Percentiles rank a stretch among this genome's conserved stretches.
Conservation (phyloP, 257 asterid genomes). For the Solanum gandarillasii region DNA sequence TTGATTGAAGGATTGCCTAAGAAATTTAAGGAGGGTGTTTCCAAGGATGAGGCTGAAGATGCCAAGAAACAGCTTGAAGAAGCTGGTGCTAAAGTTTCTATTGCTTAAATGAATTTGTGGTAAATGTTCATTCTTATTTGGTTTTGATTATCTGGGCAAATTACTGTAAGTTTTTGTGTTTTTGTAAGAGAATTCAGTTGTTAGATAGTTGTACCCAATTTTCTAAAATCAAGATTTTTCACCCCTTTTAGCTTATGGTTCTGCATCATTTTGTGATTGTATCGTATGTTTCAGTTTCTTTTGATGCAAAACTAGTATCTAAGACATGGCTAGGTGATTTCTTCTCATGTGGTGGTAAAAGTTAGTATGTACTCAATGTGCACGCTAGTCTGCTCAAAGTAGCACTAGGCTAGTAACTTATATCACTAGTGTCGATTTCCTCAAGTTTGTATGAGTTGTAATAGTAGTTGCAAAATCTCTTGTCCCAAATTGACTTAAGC, state of each 20-base stretch:
- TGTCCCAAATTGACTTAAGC: neutral
- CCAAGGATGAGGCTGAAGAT: slow-evolving; percentile 85
- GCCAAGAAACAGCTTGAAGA: slow-evolving; percentile 91
- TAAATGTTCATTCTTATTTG: neutral
- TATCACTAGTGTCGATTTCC: neutral
- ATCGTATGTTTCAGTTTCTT: neutral
- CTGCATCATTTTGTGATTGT: neutral
- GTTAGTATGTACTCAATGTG: neutral
- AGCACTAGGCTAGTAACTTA: neutral
- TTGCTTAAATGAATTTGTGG: slow-evolving; percentile 12
- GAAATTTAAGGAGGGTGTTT: slow-evolving; percentile 76
- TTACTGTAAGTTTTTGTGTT: neutral
- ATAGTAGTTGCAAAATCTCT: neutral
- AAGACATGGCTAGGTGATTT: neutral
- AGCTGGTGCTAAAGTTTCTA: slow-evolving; percentile 77
- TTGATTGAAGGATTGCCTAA: slow-evolving; percentile 91
- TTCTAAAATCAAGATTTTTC: neutral
- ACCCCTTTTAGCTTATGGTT: neutral
- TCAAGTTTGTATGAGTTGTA: neutral
- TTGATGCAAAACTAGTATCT: neutral
- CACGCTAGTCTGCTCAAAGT: neutral
- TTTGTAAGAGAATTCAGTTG: neutral
- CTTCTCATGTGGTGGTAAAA: neutral
- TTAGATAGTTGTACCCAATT: slow-evolving; percentile 6
- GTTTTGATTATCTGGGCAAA: neutral